Evolutionary conservation across 2,329 filamentous ascomycete species (phyloP).

Genomic region (Calonectria multiphialidica): DNA sequence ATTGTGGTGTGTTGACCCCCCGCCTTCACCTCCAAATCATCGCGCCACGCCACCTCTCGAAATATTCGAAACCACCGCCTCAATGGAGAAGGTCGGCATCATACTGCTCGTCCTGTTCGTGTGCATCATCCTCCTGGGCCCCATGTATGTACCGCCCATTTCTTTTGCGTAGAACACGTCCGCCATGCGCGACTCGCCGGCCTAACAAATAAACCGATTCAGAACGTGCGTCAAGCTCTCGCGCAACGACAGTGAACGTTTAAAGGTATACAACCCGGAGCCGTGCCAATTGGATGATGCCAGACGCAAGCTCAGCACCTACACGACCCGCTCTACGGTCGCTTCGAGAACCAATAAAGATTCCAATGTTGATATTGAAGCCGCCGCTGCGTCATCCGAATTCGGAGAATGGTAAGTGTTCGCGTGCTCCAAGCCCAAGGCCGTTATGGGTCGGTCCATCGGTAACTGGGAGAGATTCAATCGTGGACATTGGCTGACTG

Average conservation of each 20-base stretch:
- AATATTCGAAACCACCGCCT: not conserved
- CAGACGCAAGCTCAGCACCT: slow-evolving; percentile 45
- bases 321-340: slow-evolving; percentile 41
- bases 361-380: slow-evolving; percentile 33
- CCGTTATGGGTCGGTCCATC: not conserved
- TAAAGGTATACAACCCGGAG: slow-evolving; percentile 36
- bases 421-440: slow-evolving; percentile 19
- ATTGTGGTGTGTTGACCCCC: not conserved
- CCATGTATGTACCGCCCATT: slow-evolving; percentile 31
- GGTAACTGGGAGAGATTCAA: not conserved
- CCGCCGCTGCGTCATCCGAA: slow-evolving; percentile 29
- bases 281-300: slow-evolving; percentile 40
- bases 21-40: not conserved
- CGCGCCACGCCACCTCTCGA: slow-evolving; percentile 20
- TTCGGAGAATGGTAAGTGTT: slow-evolving; percentile 43
- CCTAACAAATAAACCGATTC: not conserved
- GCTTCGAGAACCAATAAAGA: slow-evolving; percentile 21
- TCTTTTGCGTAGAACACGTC: not conserved
- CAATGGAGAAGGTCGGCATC: slow-evolving; percentile 43
- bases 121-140: slow-evolving; percentile 35
- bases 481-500: slow-evolving; percentile 9
- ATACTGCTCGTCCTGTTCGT: slow-evolving; percentile 40
- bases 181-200: not conserved
- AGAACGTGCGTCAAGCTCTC: slow-evolving; percentile 36
- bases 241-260: slow-evolving; percentile 1